Evolutionary conservation across 108 stramenopile species (phyloP).

Genomic region (Pseudonitzschia delicatissima): DNA sequence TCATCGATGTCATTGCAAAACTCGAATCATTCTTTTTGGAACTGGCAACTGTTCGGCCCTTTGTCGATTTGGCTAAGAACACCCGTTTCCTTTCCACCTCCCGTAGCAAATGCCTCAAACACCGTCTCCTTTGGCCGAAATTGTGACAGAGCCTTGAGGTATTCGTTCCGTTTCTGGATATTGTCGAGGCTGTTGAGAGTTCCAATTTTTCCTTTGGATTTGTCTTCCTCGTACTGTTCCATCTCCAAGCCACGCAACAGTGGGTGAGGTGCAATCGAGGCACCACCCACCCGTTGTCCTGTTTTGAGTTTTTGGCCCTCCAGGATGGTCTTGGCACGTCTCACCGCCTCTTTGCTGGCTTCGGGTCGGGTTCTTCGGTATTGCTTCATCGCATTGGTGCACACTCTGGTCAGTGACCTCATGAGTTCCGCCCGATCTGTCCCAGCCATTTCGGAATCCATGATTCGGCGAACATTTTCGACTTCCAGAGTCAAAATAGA

Average conservation of each 20-base stretch:
- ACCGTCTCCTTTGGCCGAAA: conserved; percentile 97
- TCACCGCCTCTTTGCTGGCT: conserved; percentile 79
- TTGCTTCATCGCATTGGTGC: conserved; percentile 92
- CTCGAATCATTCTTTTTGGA: conserved; percentile 53
- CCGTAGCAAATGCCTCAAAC: conserved; percentile 93
- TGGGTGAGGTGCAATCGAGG: conserved; percentile 73
- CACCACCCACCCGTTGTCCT: conserved; percentile 59
- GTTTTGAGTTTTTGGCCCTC: conserved; percentile 72
- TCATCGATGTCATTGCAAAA: conserved; percentile 83
- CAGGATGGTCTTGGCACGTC: conserved; percentile 80
- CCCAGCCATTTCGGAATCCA: conserved; percentile 77
- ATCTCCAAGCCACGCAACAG: conserved; percentile 60
- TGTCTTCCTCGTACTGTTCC: conserved; percentile 42
- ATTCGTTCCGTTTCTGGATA: conserved; percentile 69
- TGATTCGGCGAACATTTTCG: conserved; percentile 85
- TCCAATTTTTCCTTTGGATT: conserved; percentile 32
- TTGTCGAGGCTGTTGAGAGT: conserved; percentile 37
- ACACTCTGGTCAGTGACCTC: conserved; percentile 57
- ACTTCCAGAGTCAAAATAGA: conserved; percentile 86
- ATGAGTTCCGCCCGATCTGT: conserved; percentile 66
- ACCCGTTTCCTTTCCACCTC: conserved; percentile 70
- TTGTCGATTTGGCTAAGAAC: conserved; percentile 79
- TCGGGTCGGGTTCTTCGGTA: conserved; percentile 91
- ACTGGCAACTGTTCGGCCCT: conserved; percentile 44
- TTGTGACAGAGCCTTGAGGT: conserved; percentile 77